Evolutionary conservation across 2,329 filamentous ascomycete species (phyloP).

Genomic region (Lachnellula subtilissima): DNA sequence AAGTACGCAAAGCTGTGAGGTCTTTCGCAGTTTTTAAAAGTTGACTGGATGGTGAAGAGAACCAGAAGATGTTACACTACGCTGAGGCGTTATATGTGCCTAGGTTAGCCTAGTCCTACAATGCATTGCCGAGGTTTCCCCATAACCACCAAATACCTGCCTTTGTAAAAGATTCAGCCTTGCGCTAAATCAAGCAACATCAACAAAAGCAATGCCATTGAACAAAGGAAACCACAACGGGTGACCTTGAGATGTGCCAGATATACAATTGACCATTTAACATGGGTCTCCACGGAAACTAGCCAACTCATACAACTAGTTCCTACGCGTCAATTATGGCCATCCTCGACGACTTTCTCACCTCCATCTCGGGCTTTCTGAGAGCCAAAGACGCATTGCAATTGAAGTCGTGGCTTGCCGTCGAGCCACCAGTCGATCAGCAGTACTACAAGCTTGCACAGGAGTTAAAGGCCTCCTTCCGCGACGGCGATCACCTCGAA

Average conservation of each 20-base stretch:
- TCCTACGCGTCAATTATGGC: slow-evolving; percentile 43
- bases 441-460: slow-evolving; percentile 63
- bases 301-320: not conserved
- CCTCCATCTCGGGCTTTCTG: slow-evolving; percentile 57
- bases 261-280: not conserved
- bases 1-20: too few species aligned
- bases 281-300: not conserved
- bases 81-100: too few species aligned
- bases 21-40: too few species aligned
- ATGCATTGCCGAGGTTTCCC: too few species aligned
- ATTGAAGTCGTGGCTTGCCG: slow-evolving; percentile 66
- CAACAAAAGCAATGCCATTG: not conserved
- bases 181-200: not conserved
- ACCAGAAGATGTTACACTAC: too few species aligned
- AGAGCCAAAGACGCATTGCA: slow-evolving; percentile 57
- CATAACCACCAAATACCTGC: not conserved
- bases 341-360: slow-evolving; percentile 64
- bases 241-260: not conserved
- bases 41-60: not conserved
- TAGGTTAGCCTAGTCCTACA: too few species aligned
- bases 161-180: not conserved
- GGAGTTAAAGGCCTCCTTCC: slow-evolving; percentile 60
- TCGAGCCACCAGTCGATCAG: slow-evolving; percentile 65
- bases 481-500: slow-evolving; percentile 49
- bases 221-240: not conserved